These are phyloP conservation scores for Thelonectria discophora DNA, from an alignment of 2,329 filamentous ascomycete species.

Conservation along the genomic window DNA sequence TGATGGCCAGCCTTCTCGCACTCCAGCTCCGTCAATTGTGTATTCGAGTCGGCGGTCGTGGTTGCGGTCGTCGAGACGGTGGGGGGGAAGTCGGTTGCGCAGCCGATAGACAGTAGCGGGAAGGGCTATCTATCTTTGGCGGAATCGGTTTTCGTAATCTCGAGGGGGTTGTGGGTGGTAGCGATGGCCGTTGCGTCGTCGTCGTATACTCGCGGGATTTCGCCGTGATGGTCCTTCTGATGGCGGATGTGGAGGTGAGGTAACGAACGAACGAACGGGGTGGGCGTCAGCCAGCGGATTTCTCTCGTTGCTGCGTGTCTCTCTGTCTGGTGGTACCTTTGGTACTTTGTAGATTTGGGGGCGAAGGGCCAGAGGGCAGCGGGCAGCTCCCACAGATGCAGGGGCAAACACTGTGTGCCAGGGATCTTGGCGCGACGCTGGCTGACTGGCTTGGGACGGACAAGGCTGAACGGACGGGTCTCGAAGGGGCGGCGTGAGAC, in stretches of 20 bases:
- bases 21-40: conserved; percentile 36
- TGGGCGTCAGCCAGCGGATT: conserved; percentile 24
- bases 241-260: conserved; percentile 27
- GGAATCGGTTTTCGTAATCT: conserved; percentile 19
- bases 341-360: conserved; percentile 37
- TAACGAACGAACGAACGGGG: conserved; percentile 1
- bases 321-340: conserved; percentile 29
- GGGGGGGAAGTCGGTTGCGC: conserved; percentile 15
- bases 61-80: conserved; percentile 19
- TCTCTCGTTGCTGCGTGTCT: conserved; percentile 37
- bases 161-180: conserved; percentile 20
- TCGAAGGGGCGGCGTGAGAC: conserved; percentile 20
- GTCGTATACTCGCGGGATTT: conserved; percentile 22
- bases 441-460: conserved; percentile 28
- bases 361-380: conserved; percentile 17
- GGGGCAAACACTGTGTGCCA: conserved; percentile 34
- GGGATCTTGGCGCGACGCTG: conserved; percentile 26
- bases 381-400: conserved; percentile 34
- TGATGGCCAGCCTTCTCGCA: conserved; percentile 54
- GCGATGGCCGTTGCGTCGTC: conserved; percentile 12
- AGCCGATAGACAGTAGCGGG: conserved; percentile 24
- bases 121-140: conserved; percentile 6
- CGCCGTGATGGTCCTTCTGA: conserved; percentile 26
- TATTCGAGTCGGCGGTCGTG: conserved; percentile 17
- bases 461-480: conserved; percentile 28